These are phyloP conservation scores for Allomyces javanicus DNA, from an alignment of 192 early-diverging fungal species.

Conservation along the genomic window DNA sequence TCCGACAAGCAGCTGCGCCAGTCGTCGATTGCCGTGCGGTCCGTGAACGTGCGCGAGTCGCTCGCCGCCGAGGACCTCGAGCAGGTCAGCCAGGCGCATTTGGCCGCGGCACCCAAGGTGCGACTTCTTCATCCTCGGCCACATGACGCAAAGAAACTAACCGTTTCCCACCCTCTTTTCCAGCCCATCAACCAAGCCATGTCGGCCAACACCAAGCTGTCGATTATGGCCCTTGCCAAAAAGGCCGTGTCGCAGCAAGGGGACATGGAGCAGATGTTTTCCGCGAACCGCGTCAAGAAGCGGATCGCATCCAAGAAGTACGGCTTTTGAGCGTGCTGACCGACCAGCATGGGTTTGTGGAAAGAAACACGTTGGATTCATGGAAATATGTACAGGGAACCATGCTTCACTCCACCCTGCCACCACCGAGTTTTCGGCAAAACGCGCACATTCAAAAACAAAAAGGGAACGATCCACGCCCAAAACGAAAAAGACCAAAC, in stretches of 20 bases:
- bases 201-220: background rate
- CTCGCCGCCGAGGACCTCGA: background rate
- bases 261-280: background rate
- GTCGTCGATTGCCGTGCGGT: too few relatives aligned
- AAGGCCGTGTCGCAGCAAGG: background rate
- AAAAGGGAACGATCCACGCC: too few relatives aligned
- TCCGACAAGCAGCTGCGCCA: slow-evolving; percentile 18
- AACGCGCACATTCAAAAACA: too few relatives aligned
- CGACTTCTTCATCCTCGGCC: too few relatives aligned
- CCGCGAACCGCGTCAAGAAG: background rate
- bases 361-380: too few relatives aligned
- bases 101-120: background rate
- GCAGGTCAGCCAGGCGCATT: background rate
- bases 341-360: too few relatives aligned
- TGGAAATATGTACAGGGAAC: too few relatives aligned
- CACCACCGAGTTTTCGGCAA: too few relatives aligned
- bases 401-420: too few relatives aligned
- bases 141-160: too few relatives aligned
- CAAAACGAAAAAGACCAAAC: background rate
- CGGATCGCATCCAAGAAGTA: background rate
- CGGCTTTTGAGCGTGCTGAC: background rate
- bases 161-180: too few relatives aligned
- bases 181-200: background rate
- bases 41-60: too few relatives aligned
- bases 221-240: background rate